Conservation (phyloP, 805 yeast genomes). For the Starmerella vaccinii region DNA sequence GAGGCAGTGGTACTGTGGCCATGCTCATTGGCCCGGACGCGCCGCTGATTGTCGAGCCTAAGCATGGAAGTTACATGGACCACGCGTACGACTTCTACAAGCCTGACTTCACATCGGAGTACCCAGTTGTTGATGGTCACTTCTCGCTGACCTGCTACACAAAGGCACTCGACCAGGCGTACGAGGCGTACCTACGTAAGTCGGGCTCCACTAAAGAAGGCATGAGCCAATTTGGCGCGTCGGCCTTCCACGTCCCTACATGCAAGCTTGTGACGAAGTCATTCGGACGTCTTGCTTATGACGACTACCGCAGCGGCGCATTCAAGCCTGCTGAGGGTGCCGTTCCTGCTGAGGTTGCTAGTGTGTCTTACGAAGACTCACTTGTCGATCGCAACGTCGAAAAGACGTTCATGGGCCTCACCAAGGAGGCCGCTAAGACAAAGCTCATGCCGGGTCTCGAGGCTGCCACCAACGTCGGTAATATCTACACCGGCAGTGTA, state of each 20-base stretch:
- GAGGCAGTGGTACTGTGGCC: conserved; percentile 98
- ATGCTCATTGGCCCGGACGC: conserved; percentile 94
- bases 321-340: conserved; percentile 42
- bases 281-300: conserved; percentile 81
- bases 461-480: conserved; percentile 94
- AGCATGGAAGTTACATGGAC: conserved; percentile 88
- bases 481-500: conserved; percentile 92
- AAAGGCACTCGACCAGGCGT: conserved; percentile 81
- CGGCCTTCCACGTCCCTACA: conserved; percentile 96
- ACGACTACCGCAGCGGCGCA: conserved; percentile 72
- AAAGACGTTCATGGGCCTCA: conserved; percentile 68
- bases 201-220: conserved; percentile 42
- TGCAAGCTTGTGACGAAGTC: conserved; percentile 91
- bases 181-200: conserved; percentile 60
- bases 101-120: conserved; percentile 93
- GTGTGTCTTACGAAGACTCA: conserved; percentile 61
- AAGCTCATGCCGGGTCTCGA: conserved; percentile 70
- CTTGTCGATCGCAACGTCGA: conserved; percentile 72
- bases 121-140: conserved; percentile 96
- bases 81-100: conserved; percentile 95
- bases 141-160: conserved; percentile 89
- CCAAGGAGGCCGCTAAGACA: conserved; percentile 56
- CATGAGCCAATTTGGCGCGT: conserved; percentile 71
- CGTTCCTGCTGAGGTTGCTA: conserved; percentile 45
- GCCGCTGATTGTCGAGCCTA: conserved; percentile 81